A percentile compares a stretch with the other conserved stretches of the same genome.
Evolutionary conservation across 257 asterid genomes (phyloP).

Genomic region (Solanum neorickii): DNA sequence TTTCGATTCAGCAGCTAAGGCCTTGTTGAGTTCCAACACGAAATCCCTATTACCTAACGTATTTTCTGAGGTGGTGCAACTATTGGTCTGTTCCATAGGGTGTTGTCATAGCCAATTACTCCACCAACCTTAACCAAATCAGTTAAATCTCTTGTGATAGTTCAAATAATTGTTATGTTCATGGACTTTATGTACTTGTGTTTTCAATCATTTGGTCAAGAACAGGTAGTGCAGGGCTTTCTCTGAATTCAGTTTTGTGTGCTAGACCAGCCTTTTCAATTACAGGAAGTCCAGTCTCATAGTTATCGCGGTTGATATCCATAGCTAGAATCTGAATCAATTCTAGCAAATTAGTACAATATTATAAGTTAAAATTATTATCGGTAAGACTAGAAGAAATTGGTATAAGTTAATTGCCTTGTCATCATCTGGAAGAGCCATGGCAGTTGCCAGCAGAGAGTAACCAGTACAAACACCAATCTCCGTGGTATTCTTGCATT

Average conservation of each 20-base stretch:
- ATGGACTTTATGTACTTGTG: not conserved
- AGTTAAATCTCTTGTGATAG: constrained; percentile 36
- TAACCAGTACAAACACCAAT: constrained; percentile 54
- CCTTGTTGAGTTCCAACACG: constrained; percentile 28
- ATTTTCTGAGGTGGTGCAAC: constrained; percentile 15
- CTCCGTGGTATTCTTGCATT: constrained; percentile 42
- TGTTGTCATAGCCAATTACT: constrained; percentile 50
- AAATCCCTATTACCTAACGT: constrained; percentile 16
- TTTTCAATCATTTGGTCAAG: constrained; percentile 7
- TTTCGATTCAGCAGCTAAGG: constrained; percentile 34
- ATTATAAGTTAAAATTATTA: too few species aligned
- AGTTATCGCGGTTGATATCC: constrained; percentile 44
- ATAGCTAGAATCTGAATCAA: constrained; percentile 28
- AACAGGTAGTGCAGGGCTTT: constrained; percentile 4
- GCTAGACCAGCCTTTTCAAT: constrained; percentile 34
- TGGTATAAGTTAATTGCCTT: constrained; percentile 8
- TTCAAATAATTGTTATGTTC: constrained; percentile 24
- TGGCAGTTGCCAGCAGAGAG: constrained; percentile 37
- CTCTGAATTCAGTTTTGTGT: constrained; percentile 33
- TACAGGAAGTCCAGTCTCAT: constrained; percentile 36
- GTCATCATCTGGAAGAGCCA: constrained; percentile 46
- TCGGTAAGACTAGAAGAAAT: too few species aligned
- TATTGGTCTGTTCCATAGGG: constrained; percentile 48
- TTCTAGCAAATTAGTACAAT: too few species aligned
- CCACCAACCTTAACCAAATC: constrained; percentile 50